Evolutionary conservation across 2,329 filamentous ascomycete species (phyloP).

Genomic region (Aaosphaeria pasadenensis): DNA sequence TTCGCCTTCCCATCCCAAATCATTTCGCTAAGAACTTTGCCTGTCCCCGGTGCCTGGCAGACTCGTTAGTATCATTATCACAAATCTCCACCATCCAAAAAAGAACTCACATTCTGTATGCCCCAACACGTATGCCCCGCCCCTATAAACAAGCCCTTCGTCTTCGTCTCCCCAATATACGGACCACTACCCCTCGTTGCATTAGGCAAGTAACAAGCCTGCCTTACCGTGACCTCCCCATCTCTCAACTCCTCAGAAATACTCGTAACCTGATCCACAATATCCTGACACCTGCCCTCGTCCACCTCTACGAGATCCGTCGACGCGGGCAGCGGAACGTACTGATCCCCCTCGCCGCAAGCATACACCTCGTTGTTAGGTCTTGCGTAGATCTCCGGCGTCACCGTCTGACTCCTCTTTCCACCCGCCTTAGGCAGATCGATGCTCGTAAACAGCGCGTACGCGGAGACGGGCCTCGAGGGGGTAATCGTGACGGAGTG

Average conservation of each 20-base stretch:
- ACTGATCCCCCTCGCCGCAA: slow-evolving; percentile 82
- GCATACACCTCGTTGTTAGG: slow-evolving; percentile 89
- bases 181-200: slow-evolving; percentile 64
- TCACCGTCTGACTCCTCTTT: slow-evolving; percentile 54
- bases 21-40: slow-evolving; percentile 45
- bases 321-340: slow-evolving; percentile 70
- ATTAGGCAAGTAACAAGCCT: slow-evolving; percentile 91
- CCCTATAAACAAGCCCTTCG: slow-evolving; percentile 74
- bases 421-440: slow-evolving; percentile 65
- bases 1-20: slow-evolving; percentile 43
- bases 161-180: slow-evolving; percentile 71
- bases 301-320: slow-evolving; percentile 76
- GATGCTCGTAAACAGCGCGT: slow-evolving; percentile 85
- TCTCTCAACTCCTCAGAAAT: slow-evolving; percentile 50
- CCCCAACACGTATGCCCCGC: slow-evolving; percentile 97
- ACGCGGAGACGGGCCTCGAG: slow-evolving; percentile 61
- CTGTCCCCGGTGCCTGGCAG: slow-evolving; percentile 61
- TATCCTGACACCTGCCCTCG: slow-evolving; percentile 74
- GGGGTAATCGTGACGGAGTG: slow-evolving; percentile 63
- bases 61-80: too few relatives aligned
- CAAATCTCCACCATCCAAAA: too few relatives aligned
- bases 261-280: slow-evolving; percentile 71
- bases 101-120: slow-evolving; percentile 73
- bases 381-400: slow-evolving; percentile 91
- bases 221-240: slow-evolving; percentile 63